These are phyloP conservation scores for Neurospora sp. DNA, from an alignment of 495 filamentous ascomycete species.

Conservation along the genomic window DNA sequence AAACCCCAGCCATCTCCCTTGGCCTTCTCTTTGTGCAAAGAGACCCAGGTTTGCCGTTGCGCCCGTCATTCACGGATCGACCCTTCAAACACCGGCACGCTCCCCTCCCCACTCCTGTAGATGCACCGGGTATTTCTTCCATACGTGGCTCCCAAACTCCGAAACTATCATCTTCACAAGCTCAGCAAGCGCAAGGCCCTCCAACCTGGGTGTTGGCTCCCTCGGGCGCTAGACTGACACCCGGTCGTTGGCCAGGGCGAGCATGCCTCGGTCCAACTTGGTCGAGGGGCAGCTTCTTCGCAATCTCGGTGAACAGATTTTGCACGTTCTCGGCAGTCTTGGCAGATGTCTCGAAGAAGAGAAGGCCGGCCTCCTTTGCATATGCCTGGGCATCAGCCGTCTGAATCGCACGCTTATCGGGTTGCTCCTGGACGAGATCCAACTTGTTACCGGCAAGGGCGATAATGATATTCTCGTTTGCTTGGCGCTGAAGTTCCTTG, in stretches of 20 bases:
- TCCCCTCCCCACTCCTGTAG: not conserved
- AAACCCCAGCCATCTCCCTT: not conserved
- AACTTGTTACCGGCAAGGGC: slow-evolving; percentile 96
- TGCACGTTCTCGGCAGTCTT: slow-evolving; percentile 94
- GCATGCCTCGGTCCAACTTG: slow-evolving; percentile 81
- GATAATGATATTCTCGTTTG: slow-evolving; percentile 99
- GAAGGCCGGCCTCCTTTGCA: slow-evolving; percentile 77
- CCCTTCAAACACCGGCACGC: not conserved
- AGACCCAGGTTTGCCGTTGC: slow-evolving; percentile 6
- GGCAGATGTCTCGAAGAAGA: slow-evolving; percentile 97
- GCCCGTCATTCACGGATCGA: not conserved
- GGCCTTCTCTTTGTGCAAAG: slow-evolving; percentile 10
- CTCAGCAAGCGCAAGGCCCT: slow-evolving; percentile 64
- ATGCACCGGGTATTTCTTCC: not conserved
- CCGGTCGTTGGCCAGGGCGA: slow-evolving; percentile 62
- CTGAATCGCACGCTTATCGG: slow-evolving; percentile 84
- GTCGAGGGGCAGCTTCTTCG: slow-evolving; percentile 91
- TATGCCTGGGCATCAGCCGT: slow-evolving; percentile 91
- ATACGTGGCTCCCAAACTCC: not conserved
- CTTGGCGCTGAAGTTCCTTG: slow-evolving; percentile 97
- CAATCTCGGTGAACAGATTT: slow-evolving; percentile 95
- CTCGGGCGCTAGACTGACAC: slow-evolving; percentile 73
- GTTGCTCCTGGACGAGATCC: slow-evolving; percentile 80
- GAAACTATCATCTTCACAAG: not conserved
- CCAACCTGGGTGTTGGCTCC: slow-evolving; percentile 63